These are phyloP conservation scores for Penicillium sp. DNA, from an alignment of 2,329 filamentous ascomycete genomes.

Conservation along the genomic window DNA sequence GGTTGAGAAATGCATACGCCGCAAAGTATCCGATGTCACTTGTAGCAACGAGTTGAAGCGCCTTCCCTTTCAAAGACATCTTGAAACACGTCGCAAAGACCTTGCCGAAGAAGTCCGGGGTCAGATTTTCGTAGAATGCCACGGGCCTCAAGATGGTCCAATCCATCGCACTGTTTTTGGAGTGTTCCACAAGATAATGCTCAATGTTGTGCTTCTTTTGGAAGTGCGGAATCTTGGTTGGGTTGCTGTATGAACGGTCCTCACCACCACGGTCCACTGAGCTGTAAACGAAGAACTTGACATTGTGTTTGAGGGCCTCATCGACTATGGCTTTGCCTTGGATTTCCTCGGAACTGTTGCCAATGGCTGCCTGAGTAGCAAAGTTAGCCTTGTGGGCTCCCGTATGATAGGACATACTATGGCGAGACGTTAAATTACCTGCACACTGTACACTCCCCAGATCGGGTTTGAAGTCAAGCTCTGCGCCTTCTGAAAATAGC, in stretches of 20 bases:
- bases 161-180: slow-evolving; percentile 48
- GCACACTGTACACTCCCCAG: slow-evolving; percentile 55
- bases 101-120: slow-evolving; percentile 48
- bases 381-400: background rate
- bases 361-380: background rate
- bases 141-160: slow-evolving; percentile 63
- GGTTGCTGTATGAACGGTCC: slow-evolving; percentile 47
- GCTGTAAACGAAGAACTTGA: slow-evolving; percentile 62
- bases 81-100: slow-evolving; percentile 48
- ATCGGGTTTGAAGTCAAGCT: slow-evolving; percentile 40
- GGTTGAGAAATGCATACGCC: slow-evolving; percentile 49
- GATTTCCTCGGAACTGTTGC: slow-evolving; percentile 38
- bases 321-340: slow-evolving; percentile 61
- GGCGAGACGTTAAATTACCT: background rate
- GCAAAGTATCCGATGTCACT: slow-evolving; percentile 55
- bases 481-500: slow-evolving; percentile 50
- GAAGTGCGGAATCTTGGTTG: slow-evolving; percentile 62
- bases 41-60: slow-evolving; percentile 44
- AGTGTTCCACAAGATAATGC: slow-evolving; percentile 54
- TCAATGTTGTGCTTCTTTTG: slow-evolving; percentile 61
- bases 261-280: slow-evolving; percentile 63
- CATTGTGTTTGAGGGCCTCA: slow-evolving; percentile 53
- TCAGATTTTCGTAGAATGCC: slow-evolving; percentile 61
- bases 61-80: slow-evolving; percentile 42
- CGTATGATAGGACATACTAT: background rate